These are phyloP conservation scores for Coemansia sp. DNA, from an alignment of 192 early-diverging fungal genomes.

Conservation along the genomic window DNA sequence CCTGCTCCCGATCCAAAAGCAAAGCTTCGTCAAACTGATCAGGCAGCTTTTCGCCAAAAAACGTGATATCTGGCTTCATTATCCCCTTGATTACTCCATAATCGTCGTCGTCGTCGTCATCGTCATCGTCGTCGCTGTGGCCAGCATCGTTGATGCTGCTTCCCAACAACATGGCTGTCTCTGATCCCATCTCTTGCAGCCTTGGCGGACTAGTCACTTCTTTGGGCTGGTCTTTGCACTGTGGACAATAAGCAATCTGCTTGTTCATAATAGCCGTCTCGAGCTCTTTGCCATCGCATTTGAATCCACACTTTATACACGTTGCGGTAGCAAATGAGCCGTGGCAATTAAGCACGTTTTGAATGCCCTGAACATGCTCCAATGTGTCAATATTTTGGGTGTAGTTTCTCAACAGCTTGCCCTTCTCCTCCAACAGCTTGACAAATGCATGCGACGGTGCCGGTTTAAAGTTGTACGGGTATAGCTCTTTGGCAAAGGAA, in stretches of 20 bases:
- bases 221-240: constrained; percentile 52
- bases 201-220: background rate
- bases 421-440: constrained; percentile 80
- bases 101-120: constrained; percentile 59
- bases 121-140: constrained; percentile 26
- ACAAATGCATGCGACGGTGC: constrained; percentile 86
- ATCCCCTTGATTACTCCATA: constrained; percentile 53
- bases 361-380: constrained; percentile 83
- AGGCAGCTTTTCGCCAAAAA: constrained; percentile 94
- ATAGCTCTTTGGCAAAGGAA: constrained; percentile 91
- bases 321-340: constrained; percentile 95
- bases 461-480: constrained; percentile 83
- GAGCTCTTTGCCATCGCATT: constrained; percentile 74
- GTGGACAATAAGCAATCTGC: constrained; percentile 72
- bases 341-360: constrained; percentile 83
- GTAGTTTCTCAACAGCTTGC: constrained; percentile 84
- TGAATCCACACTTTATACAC: constrained; percentile 81
- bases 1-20: constrained; percentile 66
- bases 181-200: background rate
- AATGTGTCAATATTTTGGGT: constrained; percentile 98
- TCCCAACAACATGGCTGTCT: background rate
- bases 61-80: constrained; percentile 97
- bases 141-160: background rate
- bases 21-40: constrained; percentile 73
- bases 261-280: constrained; percentile 74